Evolutionary conservation across 2,329 filamentous ascomycete genomes (phyloP), one percentile per base, ranked within the genome.

Genomic region (Sphaerulina populicola): DNA sequence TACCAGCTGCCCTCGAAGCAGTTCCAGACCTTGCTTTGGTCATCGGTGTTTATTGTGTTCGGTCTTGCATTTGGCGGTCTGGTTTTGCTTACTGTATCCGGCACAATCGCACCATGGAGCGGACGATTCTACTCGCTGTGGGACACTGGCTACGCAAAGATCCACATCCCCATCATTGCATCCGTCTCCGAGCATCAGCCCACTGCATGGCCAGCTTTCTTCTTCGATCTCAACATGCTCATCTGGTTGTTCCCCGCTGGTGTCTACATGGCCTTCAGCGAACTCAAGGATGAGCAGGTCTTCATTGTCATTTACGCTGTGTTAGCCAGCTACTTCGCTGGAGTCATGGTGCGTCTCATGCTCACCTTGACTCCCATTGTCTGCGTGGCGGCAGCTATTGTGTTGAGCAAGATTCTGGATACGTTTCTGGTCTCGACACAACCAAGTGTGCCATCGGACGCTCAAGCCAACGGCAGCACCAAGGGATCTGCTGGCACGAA

Each of bases 161-260:
- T 97, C 58, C 93, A 98, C 67, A 98, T 98, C 67, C 93, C 93
- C 55, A 98, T 98, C 67, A 98, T 98, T 69, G 93, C 93, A 3
- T 98, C 93, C n/a, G 93, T 98, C 42, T 98, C 93, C 1, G 93
- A 98, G 74, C 93, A 98, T 74, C 93, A 98, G 74, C 93, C 93
- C 49, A 98, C 93, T 35, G 93, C 93, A 39, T 98, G 93, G 93
- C 93, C 93, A 2, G 88, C 94, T 12, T 98, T 96, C 78, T 98
- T 98, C 77, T 98, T 98, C 70, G 93, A 98, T 65, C 78, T 98
- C 62, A 96, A 94, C 76, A 83, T 98, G 75, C 79, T 98, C 64
- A 95, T 98, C 72, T 98, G 93, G 93, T 82, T 98, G 47, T 97
- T 98, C 81, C 93, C 93, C 3, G 94, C 93, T 10, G 93, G 93